Base-by-base conservation (phyloP, 192 early-diverging fungal genomes). In the Thoreauomyces humboldtii region DNA sequence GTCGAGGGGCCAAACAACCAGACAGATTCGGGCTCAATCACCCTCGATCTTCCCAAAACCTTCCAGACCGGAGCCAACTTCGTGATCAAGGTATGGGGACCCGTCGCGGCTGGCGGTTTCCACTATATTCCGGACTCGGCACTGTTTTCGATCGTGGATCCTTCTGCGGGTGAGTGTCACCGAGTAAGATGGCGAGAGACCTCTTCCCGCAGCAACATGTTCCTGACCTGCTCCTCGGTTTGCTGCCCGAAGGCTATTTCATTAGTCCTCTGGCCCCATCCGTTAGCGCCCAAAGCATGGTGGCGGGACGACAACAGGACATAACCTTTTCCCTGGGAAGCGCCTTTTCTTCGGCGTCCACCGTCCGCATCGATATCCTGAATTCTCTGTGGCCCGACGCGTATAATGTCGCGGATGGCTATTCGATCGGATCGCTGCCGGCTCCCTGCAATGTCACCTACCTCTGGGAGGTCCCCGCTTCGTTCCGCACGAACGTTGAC, bases 81-180 rank as follows among this genome's bases (percentile, higher is more conserved):
- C 33, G 51, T 64, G 5, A 19, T 64, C 14, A 64, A 53, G 34
- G 48, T 64, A 14, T 64, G 62, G 62, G 62, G 62, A 33, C 48
- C 48, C 4, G 17, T 51, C 28, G 29, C 17, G 14, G 50, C 29
- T 19, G 19, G 25, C 25, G 28, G 46, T 12, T 41, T 27, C 21
- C 54, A 64, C 33, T 33, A 41, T 2, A 4, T 64, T 21, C 62
- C 62, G 1, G 41, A 54, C 34, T 51, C 45, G 28, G 46, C 15
- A 22, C 47, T 38, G 17, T 64, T 64, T 42, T 34, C 32, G 12
- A 64, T 64, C 25, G 35, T 53, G 7, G 62, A 64, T 36, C 48
- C 48, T 21, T 32, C 9, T 21, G 62, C 62, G 7, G 62, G 62
- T 53, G n/a, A n/a, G n/a, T n/a, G n/a, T n/a, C n/a, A n/a, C n/a